A percentile compares a stretch with the other conserved stretches of the same genome.
Conservation (phyloP, 139 green algal species). For the Auxenochlorella pyrenoidosa region DNA sequence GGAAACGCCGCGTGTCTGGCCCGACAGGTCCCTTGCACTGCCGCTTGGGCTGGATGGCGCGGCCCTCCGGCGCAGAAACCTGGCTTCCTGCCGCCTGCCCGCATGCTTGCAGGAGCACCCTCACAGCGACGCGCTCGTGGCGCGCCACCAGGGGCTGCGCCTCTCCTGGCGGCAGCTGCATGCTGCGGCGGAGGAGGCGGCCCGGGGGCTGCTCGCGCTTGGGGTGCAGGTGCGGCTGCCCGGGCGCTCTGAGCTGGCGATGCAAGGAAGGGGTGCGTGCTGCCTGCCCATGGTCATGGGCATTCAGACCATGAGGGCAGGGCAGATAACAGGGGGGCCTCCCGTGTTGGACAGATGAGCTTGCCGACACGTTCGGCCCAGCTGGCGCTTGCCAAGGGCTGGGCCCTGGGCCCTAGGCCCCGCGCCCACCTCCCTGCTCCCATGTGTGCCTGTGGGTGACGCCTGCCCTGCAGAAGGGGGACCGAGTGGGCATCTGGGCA, state of each 20-base stretch:
- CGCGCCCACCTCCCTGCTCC: too few relatives aligned
- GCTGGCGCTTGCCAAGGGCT: too few relatives aligned
- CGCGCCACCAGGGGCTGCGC: conserved; percentile 18
- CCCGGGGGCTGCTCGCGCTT: conserved; percentile 57
- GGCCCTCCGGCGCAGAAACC: too few relatives aligned
- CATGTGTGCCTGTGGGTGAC: neutral
- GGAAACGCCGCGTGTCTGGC: too few relatives aligned
- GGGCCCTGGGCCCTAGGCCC: too few relatives aligned
- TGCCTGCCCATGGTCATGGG: too few relatives aligned
- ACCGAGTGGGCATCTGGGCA: conserved; percentile 46
- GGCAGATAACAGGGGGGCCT: too few relatives aligned
- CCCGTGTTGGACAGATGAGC: too few relatives aligned
- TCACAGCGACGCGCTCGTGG: conserved; percentile 19
- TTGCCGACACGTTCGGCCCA: too few relatives aligned
- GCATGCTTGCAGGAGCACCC: neutral
- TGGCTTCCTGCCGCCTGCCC: neutral
- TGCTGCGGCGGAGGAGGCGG: neutral
- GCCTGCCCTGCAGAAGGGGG: conserved; percentile 16
- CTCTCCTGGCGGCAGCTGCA: conserved; percentile 32
- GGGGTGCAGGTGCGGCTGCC: conserved; percentile 38
- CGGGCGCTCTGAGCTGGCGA: neutral
- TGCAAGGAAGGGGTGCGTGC: too few relatives aligned
- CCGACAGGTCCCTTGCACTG: neutral
- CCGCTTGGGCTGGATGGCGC: neutral
- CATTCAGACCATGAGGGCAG: too few relatives aligned